phyloP scores from a whole-genome alignment of 257 asterid genomes.

The Mitragyna speciosa region DNA sequence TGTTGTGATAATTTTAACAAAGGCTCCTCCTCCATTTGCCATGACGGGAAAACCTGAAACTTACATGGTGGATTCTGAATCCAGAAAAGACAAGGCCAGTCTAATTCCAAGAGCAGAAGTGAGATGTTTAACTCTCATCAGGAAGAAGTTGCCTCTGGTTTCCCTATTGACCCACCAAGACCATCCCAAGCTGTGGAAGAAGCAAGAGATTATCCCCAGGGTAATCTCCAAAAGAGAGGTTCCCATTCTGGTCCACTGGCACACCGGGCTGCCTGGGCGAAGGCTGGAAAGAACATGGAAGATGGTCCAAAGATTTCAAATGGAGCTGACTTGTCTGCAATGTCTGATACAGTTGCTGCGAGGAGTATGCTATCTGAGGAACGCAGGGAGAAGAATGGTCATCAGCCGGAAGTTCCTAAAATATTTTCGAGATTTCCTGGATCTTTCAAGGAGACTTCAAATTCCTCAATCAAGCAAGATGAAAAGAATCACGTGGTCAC shows the following conservation, averaged over 20 bases:
- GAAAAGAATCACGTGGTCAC: constrained; percentile 34
- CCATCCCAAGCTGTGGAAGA: constrained; percentile 71
- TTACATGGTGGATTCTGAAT: constrained; percentile 17
- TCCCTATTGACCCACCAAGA: constrained; percentile 92
- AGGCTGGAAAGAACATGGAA: constrained; percentile 67
- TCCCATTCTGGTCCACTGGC: constrained; percentile 97
- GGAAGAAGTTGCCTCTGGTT: constrained; percentile 89
- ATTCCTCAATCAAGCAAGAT: constrained; percentile 47
- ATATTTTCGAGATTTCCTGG: constrained; percentile 77
- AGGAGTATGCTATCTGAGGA: constrained; percentile 80
- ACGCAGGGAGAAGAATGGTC: constrained; percentile 43
- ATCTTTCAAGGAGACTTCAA: constrained; percentile 78
- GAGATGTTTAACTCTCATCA: constrained; percentile 92
- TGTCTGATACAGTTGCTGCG: constrained; percentile 83
- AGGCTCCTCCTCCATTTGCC: neutral
- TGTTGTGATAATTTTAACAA: neutral
- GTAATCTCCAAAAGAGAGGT: constrained; percentile 60
- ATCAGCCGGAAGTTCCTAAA: constrained; percentile 66
- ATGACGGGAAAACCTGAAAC: neutral
- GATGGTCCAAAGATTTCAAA: constrained; percentile 61
- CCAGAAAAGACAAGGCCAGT: constrained; percentile 78
- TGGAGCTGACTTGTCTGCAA: constrained; percentile 59
- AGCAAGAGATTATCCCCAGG: constrained; percentile 46
- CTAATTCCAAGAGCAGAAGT: constrained; percentile 90
- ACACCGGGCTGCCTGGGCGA: constrained; percentile 82